Percentiles rank a stretch among this genome's conserved stretches.
Conservation (phyloP, 2,329 filamentous ascomycete species). For the Fusarium hainanense region DNA sequence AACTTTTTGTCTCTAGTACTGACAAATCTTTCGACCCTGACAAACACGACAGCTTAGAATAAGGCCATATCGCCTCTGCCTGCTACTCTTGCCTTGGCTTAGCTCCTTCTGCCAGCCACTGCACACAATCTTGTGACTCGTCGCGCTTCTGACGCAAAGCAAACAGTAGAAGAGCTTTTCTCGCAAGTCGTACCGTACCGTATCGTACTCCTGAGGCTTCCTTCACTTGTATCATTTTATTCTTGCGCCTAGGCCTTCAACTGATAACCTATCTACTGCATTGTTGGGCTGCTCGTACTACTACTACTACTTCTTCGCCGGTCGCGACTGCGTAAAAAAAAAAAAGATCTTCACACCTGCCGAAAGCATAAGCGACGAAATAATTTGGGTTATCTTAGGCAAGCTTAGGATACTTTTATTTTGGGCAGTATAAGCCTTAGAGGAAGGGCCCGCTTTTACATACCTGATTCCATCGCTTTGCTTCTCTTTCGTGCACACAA, state of each 20-base stretch:
- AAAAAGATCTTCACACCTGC: conserved; percentile 20
- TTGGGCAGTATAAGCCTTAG: not conserved
- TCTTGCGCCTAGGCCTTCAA: conserved; percentile 28
- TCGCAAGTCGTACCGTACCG: conserved; percentile 41
- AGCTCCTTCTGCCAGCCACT: conserved; percentile 25
- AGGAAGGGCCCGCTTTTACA: not conserved
- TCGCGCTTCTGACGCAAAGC: conserved; percentile 42
- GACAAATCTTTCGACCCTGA: conserved; percentile 28
- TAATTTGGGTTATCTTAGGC: not conserved
- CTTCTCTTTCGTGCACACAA: conserved; percentile 26
- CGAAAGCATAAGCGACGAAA: not conserved
- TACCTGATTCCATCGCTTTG: conserved; percentile 3
- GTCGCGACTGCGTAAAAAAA: conserved; percentile 47
- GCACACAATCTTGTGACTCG: conserved; percentile 43
- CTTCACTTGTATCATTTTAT: conserved; percentile 39
- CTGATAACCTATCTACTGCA: conserved; percentile 9
- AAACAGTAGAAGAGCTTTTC: conserved; percentile 46
- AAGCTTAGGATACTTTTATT: not conserved
- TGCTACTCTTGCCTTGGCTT: conserved; percentile 16
- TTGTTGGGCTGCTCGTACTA: conserved; percentile 38
- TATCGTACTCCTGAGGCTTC: conserved; percentile 45
- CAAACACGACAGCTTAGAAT: not conserved
- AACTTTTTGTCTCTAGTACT: conserved; percentile 26
- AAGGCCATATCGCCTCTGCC: conserved; percentile 5
- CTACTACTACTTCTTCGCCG: conserved; percentile 33